Evolutionary conservation across 2,329 filamentous ascomycete genomes (phyloP), one percentile per base, ranked within the genome.

Genomic region (Colletotrichum tabaci): DNA sequence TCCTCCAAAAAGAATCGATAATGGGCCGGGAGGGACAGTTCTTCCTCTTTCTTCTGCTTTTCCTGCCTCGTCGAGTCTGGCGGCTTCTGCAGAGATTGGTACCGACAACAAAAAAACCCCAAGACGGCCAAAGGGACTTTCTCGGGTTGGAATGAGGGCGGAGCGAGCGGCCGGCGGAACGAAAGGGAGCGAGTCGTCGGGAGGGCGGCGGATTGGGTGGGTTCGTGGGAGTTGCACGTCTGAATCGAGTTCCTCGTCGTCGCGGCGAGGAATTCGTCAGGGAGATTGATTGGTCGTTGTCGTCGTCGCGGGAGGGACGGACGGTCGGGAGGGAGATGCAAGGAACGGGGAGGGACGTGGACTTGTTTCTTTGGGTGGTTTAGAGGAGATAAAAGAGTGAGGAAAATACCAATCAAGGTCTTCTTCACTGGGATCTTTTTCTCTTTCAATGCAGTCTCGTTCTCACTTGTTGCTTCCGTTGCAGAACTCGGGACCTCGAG

Each of bases 231-330:
- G 67, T 61, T 61, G 67, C 67, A 66, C 61, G 74, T 73, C 72
- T 73, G 75, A 77, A 75, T 78, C 77, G 79, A 82, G 83, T 84
- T 85, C 83, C 81, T 83, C 78, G 79, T 79, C 73, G 79, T 79
- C 78, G 79, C 79, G 78, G 79, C 80, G 80, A 84, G 83, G 83
- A 85, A 86, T 85, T 82, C 74, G 67, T 68, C 61, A 63, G 74
- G 73, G 60, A 49, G 30, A 56, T 66, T 70, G 68, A 55, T 64
- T 40, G 58, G 57, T 42, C 47, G 23, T 49, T 26, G 44, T 49
- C 44, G 58, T 71, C 49, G 63, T 67, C 56, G 63, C 67, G 52
- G 63, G 60, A 23, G 30, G 35, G 66, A 61, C 61, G 53, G 66
- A 69, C 61, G 50, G 61, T 69, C 60, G 65, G 21, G 61, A 71